Percentiles rank a stretch among this genome's conserved stretches.
phyloP scores from a whole-genome alignment of 345 rosid species.

The Camelina laxa region DNA sequence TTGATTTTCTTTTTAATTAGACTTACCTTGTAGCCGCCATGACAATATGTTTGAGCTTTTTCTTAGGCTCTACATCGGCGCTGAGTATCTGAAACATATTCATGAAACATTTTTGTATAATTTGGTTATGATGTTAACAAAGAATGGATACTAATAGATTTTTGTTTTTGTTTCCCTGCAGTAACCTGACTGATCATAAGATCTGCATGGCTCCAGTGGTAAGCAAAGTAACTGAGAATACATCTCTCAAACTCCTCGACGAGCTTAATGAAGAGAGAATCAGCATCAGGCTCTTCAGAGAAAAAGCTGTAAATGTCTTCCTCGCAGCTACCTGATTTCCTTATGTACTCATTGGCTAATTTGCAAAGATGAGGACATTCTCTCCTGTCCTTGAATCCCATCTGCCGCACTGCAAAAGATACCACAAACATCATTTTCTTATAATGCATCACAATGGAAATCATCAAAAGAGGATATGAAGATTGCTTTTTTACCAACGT shows the following conservation, averaged over 20 bases:
- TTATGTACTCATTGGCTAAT: slow-evolving; percentile 81
- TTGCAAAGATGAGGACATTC: slow-evolving; percentile 88
- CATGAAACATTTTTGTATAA: slow-evolving; percentile 10
- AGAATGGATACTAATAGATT: neutral
- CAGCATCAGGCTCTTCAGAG: slow-evolving; percentile 63
- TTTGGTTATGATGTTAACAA: neutral
- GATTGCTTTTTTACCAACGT: slow-evolving; percentile 71
- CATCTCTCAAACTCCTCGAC: slow-evolving; percentile 93
- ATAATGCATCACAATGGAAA: slow-evolving; percentile 23
- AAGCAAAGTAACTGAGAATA: slow-evolving; percentile 89
- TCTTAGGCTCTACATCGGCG: slow-evolving; percentile 73
- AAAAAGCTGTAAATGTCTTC: slow-evolving; percentile 73
- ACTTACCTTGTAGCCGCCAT: slow-evolving; percentile 83
- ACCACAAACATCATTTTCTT: slow-evolving; percentile 23
- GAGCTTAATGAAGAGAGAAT: slow-evolving; percentile 80
- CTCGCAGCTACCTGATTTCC: slow-evolving; percentile 69
- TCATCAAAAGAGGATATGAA: slow-evolving; percentile 23
- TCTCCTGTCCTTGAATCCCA: slow-evolving; percentile 83
- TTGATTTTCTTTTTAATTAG: neutral
- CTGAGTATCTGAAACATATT: slow-evolving; percentile 59
- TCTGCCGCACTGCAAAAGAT: slow-evolving; percentile 70
- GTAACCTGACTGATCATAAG: slow-evolving; percentile 80
- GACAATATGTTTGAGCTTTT: slow-evolving; percentile 76
- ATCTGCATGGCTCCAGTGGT: slow-evolving; percentile 87
- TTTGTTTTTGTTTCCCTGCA: neutral